Conservation (phyloP, 345 rosid species). For the Litchi chinensis region DNA sequence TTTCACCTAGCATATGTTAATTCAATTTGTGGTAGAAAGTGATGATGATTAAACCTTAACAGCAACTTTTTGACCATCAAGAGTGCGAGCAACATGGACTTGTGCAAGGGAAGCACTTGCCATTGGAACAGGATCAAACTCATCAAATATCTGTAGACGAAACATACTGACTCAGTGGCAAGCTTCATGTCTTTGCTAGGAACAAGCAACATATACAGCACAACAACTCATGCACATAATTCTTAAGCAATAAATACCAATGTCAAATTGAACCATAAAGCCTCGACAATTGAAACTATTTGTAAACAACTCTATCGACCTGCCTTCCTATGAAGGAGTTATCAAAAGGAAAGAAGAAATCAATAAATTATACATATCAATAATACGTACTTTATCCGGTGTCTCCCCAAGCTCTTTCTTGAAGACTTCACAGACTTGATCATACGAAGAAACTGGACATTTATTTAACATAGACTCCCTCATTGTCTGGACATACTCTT, state of each 20-base stretch:
- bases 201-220: background rate
- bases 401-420: constrained; percentile 84
- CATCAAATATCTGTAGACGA: constrained; percentile 59
- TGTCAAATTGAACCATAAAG: constrained; percentile 9
- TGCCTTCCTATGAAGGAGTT: background rate
- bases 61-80: constrained; percentile 79
- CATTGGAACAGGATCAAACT: constrained; percentile 87
- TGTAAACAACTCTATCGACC: background rate
- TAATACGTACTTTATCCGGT: constrained; percentile 74
- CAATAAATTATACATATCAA: constrained; percentile 33
- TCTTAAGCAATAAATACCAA: constrained; percentile 11
- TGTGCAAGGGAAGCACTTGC: constrained; percentile 99
- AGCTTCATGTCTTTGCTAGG: constrained; percentile 2
- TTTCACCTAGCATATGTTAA: constrained; percentile 11
- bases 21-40: constrained; percentile 21
- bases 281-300: background rate
- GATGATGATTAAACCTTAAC: constrained; percentile 68
- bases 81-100: constrained; percentile 90
- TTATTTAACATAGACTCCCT: constrained; percentile 91
- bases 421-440: constrained; percentile 91
- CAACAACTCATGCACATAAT: background rate
- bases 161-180: constrained; percentile 12
- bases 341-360: background rate
- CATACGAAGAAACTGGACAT: constrained; percentile 91
- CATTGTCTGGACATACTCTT: constrained; percentile 81